Base-by-base conservation (phyloP, 75 land plant species). In the Pinus taeda region DNA sequence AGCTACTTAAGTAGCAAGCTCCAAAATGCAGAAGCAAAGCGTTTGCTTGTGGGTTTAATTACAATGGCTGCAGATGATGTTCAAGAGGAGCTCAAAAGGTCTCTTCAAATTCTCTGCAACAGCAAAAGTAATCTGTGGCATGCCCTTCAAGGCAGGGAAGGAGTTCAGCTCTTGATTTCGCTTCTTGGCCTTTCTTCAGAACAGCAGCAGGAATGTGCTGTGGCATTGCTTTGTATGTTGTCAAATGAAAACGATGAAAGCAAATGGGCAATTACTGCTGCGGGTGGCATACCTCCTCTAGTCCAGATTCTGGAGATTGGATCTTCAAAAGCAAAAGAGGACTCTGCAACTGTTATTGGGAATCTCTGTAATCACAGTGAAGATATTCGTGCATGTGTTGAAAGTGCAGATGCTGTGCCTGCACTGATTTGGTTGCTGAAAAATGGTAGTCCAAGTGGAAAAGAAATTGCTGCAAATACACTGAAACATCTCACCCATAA, bases 251-350 rank as follows among this genome's bases (percentile, higher is more conserved):
- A 95, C 77, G 99, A 97, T 85, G 95, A 93, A 71, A 92, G 98
- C 82, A 97, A 95, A 79, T 97, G 99, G 99, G 95, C 98, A 37
- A 97, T 97, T 69, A 97, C 99, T 76, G 99, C 99, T 80, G 99
- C 99, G 75, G 99, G 99, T 60, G 99, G 99, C 22, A 97, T 97
- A 29, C 99, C 99, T 59, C 99, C 99, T 15, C 85, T 97, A 69
- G 99, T 97, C 70, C 99, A 97, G 66, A 90, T 97, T 65, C 87
- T 97, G 15, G 99, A 97, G 77, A 92, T 91, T 20, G 99, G 99
- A 6, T 92, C 98, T 57, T 76, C 87, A 42, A 97, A 95, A 78
- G 99, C 98, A 17, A 97, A 97, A 66, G 99, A 97, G 77, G 99
- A 97, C 77, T 87, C 99, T 61, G 99, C 99, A 55, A 79, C 80